Percentiles rank a stretch among this genome's conserved stretches.
phyloP scores from a whole-genome alignment of 1,139 yeast genomes.

The Saccharomyces hybrid region DNA sequence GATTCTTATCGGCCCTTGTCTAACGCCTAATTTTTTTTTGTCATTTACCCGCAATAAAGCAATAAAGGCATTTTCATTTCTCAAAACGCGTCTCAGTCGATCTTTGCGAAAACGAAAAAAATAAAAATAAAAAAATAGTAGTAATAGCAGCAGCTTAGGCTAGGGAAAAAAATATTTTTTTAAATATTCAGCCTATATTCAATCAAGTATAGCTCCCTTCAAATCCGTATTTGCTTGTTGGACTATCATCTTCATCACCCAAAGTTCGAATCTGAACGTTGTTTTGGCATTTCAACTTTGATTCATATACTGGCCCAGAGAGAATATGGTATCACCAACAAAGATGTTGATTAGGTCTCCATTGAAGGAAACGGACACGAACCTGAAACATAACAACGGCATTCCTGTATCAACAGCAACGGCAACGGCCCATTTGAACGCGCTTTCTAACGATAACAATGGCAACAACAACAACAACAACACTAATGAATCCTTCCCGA shows the following conservation, averaged over 20 bases:
- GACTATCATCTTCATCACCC: not conserved
- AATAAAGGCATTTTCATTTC: not conserved
- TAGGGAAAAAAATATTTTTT: not conserved
- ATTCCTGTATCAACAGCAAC: constrained; percentile 1
- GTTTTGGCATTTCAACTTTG: not conserved
- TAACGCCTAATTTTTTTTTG: not conserved
- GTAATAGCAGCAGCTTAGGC: not conserved
- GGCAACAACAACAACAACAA: constrained; percentile 5
- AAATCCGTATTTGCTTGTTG: not conserved
- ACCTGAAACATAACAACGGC: constrained; percentile 13
- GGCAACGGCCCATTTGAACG: constrained; percentile 6
- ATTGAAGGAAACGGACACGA: constrained; percentile 30
- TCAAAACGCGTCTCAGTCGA: not conserved
- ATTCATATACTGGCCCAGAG: not conserved
- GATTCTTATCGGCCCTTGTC: not conserved
- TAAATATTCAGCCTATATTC: not conserved
- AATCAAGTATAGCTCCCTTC: not conserved
- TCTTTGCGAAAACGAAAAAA: constrained; percentile 1
- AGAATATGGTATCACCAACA: constrained; percentile 11
- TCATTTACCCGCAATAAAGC: not conserved
- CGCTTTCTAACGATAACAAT: constrained; percentile 4
- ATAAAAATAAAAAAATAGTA: not conserved
- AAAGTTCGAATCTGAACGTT: not conserved
- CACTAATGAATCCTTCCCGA: constrained; percentile 6
- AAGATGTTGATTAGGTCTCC: constrained; percentile 24